These are phyloP conservation scores for Auricularia sp. DNA, from an alignment of 768 basidiomycete species.

Conservation along the genomic window DNA sequence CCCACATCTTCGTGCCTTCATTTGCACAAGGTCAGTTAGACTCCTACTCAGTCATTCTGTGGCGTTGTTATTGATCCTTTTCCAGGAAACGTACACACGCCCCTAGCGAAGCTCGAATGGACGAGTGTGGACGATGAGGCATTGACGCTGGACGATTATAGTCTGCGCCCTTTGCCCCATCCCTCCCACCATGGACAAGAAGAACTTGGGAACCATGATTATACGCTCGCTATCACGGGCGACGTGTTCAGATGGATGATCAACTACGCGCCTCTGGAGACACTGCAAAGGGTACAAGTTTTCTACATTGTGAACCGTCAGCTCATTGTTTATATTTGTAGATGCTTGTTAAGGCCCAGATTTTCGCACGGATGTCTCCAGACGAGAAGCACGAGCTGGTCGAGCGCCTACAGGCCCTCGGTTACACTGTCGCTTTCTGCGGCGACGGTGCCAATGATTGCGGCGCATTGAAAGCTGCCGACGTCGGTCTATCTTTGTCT, in stretches of 20 bases:
- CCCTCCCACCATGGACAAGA: constrained; percentile 61
- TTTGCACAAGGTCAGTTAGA: constrained; percentile 56
- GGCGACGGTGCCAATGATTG: constrained; percentile 99
- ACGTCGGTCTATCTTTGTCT: constrained; percentile 91
- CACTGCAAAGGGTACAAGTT: constrained; percentile 71
- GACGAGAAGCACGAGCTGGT: constrained; percentile 99
- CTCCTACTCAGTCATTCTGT: constrained; percentile 18
- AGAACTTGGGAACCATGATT: constrained; percentile 74
- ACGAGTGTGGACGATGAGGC: constrained; percentile 77
- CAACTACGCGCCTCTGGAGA: constrained; percentile 87
- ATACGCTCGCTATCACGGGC: constrained; percentile 83
- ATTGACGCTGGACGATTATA: constrained; percentile 83
- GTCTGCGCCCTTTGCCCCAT: constrained; percentile 67
- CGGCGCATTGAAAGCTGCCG: constrained; percentile 94
- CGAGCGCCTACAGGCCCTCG: constrained; percentile 82
- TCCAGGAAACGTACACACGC: constrained; percentile 20
- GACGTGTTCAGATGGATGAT: constrained; percentile 99
- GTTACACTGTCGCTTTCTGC: constrained; percentile 96
- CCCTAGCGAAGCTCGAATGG: constrained; percentile 68
- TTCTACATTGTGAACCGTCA: neutral
- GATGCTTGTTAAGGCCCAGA: constrained; percentile 96
- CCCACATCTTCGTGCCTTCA: constrained; percentile 75
- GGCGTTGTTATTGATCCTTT: constrained; percentile 16
- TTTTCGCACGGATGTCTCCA: constrained; percentile 98
- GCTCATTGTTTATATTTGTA: constrained; percentile 21